Evolutionary conservation across 2,329 filamentous ascomycete species (phyloP), one percentile per base, ranked within the genome.

Genomic region (Orbilia quercus): DNA sequence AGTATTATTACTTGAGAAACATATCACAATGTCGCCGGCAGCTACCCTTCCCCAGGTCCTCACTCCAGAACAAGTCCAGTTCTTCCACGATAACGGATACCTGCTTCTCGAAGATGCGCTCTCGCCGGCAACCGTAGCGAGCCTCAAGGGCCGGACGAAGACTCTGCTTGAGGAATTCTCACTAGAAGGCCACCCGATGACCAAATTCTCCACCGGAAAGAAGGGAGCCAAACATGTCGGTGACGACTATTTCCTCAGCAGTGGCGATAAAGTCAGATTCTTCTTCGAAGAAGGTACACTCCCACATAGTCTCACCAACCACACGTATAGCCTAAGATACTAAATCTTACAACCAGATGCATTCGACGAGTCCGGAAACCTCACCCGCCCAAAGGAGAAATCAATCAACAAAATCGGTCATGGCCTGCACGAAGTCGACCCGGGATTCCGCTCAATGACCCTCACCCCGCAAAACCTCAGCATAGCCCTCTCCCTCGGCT

Each of bases 351-450:
- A 16, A 16, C 31, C 44, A 31, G 93, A 95, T 81, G 94, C 94
- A 75, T 94, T 97, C 80, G 84, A 89, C 78, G 76, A 83, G 7
- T 78, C 81, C 0, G 89, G 91, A 40, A 82, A 83, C 1, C 86
- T 98, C 2, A 83, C 82, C 9, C 92, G 93, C 77, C 91, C 93
- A 40, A 96, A 96, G 81, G 84, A 90, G 75, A 86, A 85, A 60
- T 91, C 95, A 62, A 90, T 99, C 79, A 99, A 98, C 84, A 91
- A 93, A 82, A 92, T 92, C 79, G 90, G 91, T 1, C 90, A 96
- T 80, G 88, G 88, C 77, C 84, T 96, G 64, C 90, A 96, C 82
- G 82, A 82, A 6, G 83, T 90, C 7, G 91, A 88, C 7, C 81
- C 84, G 5, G 88, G 89, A 0, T 94, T 94, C 79, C 85, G 86